Evolutionary conservation across 2,329 filamentous ascomycete species (phyloP).

Genomic region (Apiospora saccharicola): DNA sequence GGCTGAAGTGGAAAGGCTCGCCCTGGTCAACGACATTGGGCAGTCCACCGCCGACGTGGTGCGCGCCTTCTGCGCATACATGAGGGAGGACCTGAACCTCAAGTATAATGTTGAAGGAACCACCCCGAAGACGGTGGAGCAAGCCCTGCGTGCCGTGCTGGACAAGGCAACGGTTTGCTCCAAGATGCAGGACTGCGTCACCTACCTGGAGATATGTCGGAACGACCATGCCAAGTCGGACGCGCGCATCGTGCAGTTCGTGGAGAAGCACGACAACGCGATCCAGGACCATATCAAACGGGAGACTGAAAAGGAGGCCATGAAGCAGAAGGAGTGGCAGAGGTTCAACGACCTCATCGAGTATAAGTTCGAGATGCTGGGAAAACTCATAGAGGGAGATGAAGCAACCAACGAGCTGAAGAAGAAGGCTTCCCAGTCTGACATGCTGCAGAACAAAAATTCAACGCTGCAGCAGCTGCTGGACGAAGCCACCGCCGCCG

Average conservation of each 20-base stretch:
- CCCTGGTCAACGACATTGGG: not conserved
- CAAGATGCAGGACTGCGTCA: not conserved
- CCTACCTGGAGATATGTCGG: not conserved
- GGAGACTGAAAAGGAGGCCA: not conserved
- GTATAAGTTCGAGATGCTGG: not conserved
- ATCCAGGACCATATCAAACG: not conserved
- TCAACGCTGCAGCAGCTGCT: not conserved
- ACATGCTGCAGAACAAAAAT: not conserved
- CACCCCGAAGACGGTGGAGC: not conserved
- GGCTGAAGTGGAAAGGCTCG: not conserved
- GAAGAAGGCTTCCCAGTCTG: not conserved
- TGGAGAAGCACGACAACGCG: not conserved
- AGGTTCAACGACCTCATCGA: not conserved
- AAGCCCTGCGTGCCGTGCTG: not conserved
- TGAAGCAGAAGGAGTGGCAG: not conserved
- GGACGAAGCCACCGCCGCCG: not conserved
- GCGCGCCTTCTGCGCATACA: not conserved
- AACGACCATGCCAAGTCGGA: not conserved
- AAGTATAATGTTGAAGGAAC: not conserved
- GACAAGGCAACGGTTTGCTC: constrained; percentile 1
- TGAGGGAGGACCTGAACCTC: not conserved
- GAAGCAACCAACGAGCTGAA: not conserved
- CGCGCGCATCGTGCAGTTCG: not conserved
- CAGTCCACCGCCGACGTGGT: not conserved
- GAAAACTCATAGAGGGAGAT: not conserved